Evolutionary conservation across 2,329 filamentous ascomycete genomes (phyloP), one percentile per base, ranked within the genome.

Genomic region (Phyllosticta citrichinensis): DNA sequence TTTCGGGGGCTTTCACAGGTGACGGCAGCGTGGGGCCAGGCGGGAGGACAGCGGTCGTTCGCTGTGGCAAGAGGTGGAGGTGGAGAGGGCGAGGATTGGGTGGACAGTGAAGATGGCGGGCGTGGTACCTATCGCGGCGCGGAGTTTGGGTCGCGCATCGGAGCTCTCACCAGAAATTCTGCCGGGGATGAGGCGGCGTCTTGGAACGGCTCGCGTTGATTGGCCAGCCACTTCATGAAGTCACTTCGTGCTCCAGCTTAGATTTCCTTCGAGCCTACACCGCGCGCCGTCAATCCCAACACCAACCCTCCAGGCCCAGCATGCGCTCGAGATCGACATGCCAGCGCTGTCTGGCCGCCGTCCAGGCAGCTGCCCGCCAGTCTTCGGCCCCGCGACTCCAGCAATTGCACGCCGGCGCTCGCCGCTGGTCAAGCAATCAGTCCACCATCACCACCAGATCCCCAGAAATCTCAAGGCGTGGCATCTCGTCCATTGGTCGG

Each of bases 321-420:
- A 76, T 76, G 74, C 69, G 71, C 66, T 65, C 71, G 22, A 67
- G 70, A 5, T 75, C 75, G 60, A 76, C 74, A 5, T 76, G 75
- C 65, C 74, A 70, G 63, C 68, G 71, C 61, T 76, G 74, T 62
- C 64, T 76, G 54, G 70, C 68, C 6, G 63, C 69, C 5, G 61
- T 76, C 4, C 73, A 71, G 63, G 65, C 61, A 9, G 53, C 55
- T 8, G 62, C 68, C 11, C 62, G 71, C 5, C 64, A 68, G 62
- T 67, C 67, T 17, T 60, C 66, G 5, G 63, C 66, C 5, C 17
- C 66, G 20, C 50, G 65, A 12, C 64, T 71, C 57, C 68, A 67
- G 33, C 62, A 58, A 61, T 61, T 61, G 60, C 55, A 55, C 3
- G 60, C 60, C 14, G 56, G 66, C 14, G 60, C 69, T 27, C 61